Evolutionary conservation across 2,329 filamentous ascomycete genomes (phyloP).

Genomic region (Fusarium nodosum): DNA sequence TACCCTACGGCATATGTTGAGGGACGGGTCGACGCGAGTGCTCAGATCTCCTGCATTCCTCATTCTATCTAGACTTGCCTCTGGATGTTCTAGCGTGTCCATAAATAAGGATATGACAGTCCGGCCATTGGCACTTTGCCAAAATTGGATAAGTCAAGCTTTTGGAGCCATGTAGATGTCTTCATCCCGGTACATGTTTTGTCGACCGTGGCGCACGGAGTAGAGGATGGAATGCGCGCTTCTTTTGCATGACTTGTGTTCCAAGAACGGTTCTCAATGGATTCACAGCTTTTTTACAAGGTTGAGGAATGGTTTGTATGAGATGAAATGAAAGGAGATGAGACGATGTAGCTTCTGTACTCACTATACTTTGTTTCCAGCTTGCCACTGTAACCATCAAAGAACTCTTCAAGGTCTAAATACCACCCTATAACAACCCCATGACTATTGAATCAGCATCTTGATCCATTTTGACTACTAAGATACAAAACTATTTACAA

Average conservation of each 20-base stretch:
- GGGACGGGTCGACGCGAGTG: background rate
- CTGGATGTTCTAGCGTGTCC: background rate
- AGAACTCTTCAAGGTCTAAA: background rate
- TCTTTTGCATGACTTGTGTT: background rate
- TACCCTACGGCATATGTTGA: background rate
- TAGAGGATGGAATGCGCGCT: background rate
- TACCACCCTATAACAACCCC: too few relatives aligned
- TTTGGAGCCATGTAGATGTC: background rate
- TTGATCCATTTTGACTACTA: background rate
- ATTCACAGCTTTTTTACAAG: background rate
- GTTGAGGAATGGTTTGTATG: background rate
- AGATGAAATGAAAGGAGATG: background rate
- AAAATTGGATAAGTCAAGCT: background rate
- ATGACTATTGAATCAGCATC: background rate
- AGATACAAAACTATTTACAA: too few relatives aligned
- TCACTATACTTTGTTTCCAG: background rate
- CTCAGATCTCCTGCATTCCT: background rate
- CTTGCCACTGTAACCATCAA: background rate
- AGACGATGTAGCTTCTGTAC: background rate
- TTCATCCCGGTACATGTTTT: background rate
- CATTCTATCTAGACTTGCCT: conserved; percentile 1
- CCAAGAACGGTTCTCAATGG: background rate
- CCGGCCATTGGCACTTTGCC: background rate
- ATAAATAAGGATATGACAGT: conserved; percentile 1
- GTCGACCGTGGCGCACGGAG: background rate